These are phyloP conservation scores for Cyclanthera cordifolia DNA, from an alignment of 306 rosid species.

Conservation along the genomic window DNA sequence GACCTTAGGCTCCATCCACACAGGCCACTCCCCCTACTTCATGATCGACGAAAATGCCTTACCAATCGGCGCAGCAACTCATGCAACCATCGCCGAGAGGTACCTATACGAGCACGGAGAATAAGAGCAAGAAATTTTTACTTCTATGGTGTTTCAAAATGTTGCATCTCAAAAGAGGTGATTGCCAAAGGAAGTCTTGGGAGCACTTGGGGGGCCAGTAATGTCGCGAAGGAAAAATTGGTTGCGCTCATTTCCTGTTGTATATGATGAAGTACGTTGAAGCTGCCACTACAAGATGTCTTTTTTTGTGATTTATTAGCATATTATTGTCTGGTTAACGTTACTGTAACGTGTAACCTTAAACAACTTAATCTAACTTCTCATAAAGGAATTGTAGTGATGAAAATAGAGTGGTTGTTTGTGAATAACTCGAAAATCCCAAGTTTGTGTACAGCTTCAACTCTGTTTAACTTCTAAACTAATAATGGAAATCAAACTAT, in stretches of 20 bases:
- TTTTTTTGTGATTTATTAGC: background rate
- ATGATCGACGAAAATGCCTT: slow-evolving; percentile 80
- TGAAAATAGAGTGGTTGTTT: background rate
- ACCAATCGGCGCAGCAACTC: slow-evolving; percentile 67
- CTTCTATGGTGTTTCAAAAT: background rate
- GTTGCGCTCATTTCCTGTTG: background rate
- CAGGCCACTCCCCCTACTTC: slow-evolving; percentile 83
- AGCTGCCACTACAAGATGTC: background rate
- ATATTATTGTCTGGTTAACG: background rate
- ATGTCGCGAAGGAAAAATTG: background rate
- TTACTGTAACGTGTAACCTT: background rate
- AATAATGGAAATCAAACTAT: background rate
- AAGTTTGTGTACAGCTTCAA: background rate
- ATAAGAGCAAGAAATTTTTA: background rate
- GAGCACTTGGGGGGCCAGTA: background rate
- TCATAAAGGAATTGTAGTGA: background rate
- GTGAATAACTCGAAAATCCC: background rate
- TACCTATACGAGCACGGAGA: slow-evolving; percentile 48
- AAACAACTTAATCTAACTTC: background rate
- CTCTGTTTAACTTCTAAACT: background rate
- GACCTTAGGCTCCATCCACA: slow-evolving; percentile 75
- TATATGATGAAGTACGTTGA: background rate
- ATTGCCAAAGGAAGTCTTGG: background rate
- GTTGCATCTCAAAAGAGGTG: background rate
- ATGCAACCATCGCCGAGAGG: slow-evolving; percentile 82